These are phyloP conservation scores for Sporothrix phasma DNA, from an alignment of 2,329 filamentous ascomycete species.

Conservation along the genomic window DNA sequence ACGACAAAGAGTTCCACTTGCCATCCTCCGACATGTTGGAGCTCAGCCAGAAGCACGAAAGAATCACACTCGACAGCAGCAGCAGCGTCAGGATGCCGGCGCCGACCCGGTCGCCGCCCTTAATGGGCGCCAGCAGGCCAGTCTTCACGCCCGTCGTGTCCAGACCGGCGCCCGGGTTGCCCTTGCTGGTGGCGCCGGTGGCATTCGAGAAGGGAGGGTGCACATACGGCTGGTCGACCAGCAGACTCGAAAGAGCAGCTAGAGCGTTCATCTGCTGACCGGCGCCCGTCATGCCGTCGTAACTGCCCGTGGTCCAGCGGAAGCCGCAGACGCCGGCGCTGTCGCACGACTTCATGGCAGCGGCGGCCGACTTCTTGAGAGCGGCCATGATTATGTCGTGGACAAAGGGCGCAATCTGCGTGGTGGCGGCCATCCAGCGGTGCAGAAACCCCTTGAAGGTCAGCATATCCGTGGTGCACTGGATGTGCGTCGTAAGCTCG, in stretches of 20 bases:
- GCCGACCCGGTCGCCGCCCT: slow-evolving; percentile 54
- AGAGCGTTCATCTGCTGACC: slow-evolving; percentile 45
- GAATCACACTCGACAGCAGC: slow-evolving; percentile 43
- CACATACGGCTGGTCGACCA: slow-evolving; percentile 27
- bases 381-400: slow-evolving; percentile 44
- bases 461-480: slow-evolving; percentile 62
- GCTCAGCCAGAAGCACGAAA: slow-evolving; percentile 32
- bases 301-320: slow-evolving; percentile 42
- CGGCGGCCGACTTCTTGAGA: slow-evolving; percentile 46
- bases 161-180: slow-evolving; percentile 26
- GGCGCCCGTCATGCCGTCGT: slow-evolving; percentile 36
- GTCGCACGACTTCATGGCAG: slow-evolving; percentile 50
- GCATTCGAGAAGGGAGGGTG: slow-evolving; percentile 27
- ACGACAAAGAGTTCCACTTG: slow-evolving; percentile 2
- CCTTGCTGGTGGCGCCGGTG: slow-evolving; percentile 34
- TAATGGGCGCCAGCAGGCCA: slow-evolving; percentile 33
- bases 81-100: slow-evolving; percentile 55
- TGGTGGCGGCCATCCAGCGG: slow-evolving; percentile 52
- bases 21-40: slow-evolving; percentile 12
- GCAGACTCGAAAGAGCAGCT: slow-evolving; percentile 36
- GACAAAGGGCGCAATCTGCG: slow-evolving; percentile 53
- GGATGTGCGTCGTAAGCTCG: slow-evolving; percentile 34
- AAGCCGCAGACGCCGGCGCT: slow-evolving; percentile 51
- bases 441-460: slow-evolving; percentile 63
- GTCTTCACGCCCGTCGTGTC: slow-evolving; percentile 13